Evolutionary conservation across 306 rosid genomes (phyloP), one percentile per base, ranked within the genome.

Genomic region (Argentina anserina): DNA sequence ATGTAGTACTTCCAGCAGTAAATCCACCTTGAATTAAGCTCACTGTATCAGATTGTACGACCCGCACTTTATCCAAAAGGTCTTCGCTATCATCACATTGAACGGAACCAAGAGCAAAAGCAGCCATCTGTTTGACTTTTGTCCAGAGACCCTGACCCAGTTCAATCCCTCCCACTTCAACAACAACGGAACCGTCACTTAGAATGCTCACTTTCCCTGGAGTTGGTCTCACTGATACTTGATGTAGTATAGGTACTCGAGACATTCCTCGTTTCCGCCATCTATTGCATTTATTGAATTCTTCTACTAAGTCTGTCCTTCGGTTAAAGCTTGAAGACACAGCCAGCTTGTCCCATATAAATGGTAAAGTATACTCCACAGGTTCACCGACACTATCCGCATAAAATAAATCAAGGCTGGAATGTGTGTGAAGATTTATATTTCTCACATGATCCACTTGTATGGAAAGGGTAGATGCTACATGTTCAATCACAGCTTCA

Each of bases 61-160:
- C 92, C 41, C 97, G 83, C 28, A 91, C 75, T 78, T 86, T 91
- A 36, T 89, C 87, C 73, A 85, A 70, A 67, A 93, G 80, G 47
- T 75, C 77, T 12, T 43, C 72, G 21, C 50, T 81, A 80, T 77
- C 86, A 61, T 82, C 80, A 69, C 96, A 88, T 58, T 81, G 80
- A 73, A 94, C 77, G 69, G 80, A 76, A 56, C 85, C 62, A 31
- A 94, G 97, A 67, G 84, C 84, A 83, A 76, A 94, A 59, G 97
- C 96, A 64, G 88, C 84, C 94, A 84, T 87, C 82, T 94, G 97
- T 78, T 88, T 91, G 14, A 83, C 98, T 90, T 94, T 94, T 46
- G 97, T 94, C 98, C 98, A 94, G 7, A 94, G 91, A 86, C 98
- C 98, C 81, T 94, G 98, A 39, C 98, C 98, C 25, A 94, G 33